Conservation (phyloP, 2,329 filamentous ascomycete species). For the Neopestalotiopsis sp. region DNA sequence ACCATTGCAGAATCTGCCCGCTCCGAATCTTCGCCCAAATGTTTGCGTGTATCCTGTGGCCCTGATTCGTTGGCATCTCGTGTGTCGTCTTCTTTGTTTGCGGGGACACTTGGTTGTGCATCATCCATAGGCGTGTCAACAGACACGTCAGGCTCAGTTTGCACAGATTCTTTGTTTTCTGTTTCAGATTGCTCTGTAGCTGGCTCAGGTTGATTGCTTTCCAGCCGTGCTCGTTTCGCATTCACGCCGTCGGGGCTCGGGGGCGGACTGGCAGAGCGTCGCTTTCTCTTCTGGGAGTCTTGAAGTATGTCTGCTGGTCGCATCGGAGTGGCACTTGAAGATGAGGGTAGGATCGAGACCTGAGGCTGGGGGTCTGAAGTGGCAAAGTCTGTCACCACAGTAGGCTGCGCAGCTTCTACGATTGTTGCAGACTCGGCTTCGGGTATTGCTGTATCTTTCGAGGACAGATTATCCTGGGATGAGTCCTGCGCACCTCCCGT, state of each 20-base stretch:
- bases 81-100: background rate
- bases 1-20: constrained; percentile 6
- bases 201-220: constrained; percentile 16
- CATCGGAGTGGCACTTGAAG: constrained; percentile 15
- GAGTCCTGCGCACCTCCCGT: constrained; percentile 5
- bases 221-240: constrained; percentile 17
- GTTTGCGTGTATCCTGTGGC: background rate
- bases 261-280: constrained; percentile 18
- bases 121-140: constrained; percentile 4
- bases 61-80: background rate
- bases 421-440: background rate
- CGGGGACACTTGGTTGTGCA: background rate
- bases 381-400: constrained; percentile 14
- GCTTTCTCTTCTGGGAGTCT: constrained; percentile 20
- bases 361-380: background rate
- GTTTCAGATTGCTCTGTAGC: constrained; percentile 1
- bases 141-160: background rate
- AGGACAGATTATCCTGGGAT: background rate
- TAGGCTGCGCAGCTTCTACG: constrained; percentile 4
- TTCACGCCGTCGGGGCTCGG: constrained; percentile 14
- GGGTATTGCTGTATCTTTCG: background rate
- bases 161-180: constrained; percentile 20
- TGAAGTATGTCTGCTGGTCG: constrained; percentile 18
- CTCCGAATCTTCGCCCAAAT: constrained; percentile 1
- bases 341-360: background rate